These are phyloP conservation scores for Populus alba DNA, from an alignment of 345 rosid genomes.

Conservation along the genomic window DNA sequence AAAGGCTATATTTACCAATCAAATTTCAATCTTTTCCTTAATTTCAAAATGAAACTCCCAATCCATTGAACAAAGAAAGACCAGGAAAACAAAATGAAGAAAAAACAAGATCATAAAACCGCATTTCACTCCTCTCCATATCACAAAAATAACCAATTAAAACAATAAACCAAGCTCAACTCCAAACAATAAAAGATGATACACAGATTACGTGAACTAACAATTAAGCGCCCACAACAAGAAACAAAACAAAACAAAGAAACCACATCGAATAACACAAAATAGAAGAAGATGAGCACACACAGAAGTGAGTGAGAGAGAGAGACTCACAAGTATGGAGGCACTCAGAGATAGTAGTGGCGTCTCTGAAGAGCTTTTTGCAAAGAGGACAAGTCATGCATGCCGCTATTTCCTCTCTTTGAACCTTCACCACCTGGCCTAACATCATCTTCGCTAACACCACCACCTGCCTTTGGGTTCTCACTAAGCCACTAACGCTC, in stretches of 20 bases:
- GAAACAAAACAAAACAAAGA: neutral
- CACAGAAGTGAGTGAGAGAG: neutral
- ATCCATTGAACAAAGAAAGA: neutral
- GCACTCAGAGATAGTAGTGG: slow-evolving; percentile 56
- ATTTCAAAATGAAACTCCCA: neutral
- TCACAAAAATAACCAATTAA: neutral
- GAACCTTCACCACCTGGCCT: slow-evolving; percentile 24
- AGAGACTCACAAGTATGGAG: slow-evolving; percentile 48
- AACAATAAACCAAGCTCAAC: neutral
- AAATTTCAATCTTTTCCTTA: neutral
- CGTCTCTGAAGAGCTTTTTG: slow-evolving; percentile 36
- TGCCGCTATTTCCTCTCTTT: slow-evolving; percentile 25
- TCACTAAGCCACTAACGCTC: neutral
- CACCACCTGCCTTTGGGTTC: neutral
- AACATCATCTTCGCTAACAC: slow-evolving; percentile 4
- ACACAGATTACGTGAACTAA: slow-evolving; percentile 2
- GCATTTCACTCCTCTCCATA: neutral
- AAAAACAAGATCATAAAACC: neutral
- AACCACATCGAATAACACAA: neutral
- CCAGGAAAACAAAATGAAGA: neutral
- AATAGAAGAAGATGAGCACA: neutral
- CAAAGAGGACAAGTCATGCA: slow-evolving; percentile 54
- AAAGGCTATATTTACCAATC: neutral
- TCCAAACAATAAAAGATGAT: neutral
- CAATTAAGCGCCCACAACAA: slow-evolving; percentile 4